Base-by-base conservation (phyloP, 306 rosid genomes). In the Cicer pinnatifidum region DNA sequence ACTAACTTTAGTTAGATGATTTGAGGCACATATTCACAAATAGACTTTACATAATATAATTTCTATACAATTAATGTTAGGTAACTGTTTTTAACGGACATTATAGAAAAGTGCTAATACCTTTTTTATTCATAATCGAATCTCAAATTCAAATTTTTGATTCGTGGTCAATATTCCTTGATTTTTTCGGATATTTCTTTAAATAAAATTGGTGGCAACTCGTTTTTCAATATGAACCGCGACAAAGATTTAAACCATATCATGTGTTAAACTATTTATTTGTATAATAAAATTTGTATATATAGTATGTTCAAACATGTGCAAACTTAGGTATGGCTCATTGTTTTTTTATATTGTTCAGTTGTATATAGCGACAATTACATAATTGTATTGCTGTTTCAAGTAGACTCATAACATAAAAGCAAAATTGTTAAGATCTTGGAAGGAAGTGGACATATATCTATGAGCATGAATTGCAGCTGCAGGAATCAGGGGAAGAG, bases 401-500 rank as follows among this genome's bases (percentile, higher is more conserved):
- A 11, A 33, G 65, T 40, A 53, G 10, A 41, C n/a, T 66, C 63
- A 38, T 35, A 9, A 12, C 73, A 35, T 23, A 1, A 61, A 78
- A 68, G 70, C 9, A 47, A 43, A 65, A 19, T 54, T 62, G 59
- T 53, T 19, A 53, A 70, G 45, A 58, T 67, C 28, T 17, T 47
- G 3, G 3, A 33, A 51, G 41, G 59, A 72, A 57, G 48, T 48
- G 17, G 78, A 52, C 75, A 51, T 19, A 53, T 73, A 64, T n/a
- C 54, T 63, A 62, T 38, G 4, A 28, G 72, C 65, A 54, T 76
- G 80, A 77, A 77, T 47, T 69, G 58, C 64, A 52, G 77, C 13
- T 53, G 83, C 50, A 46, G 53, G 8, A 45, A 11, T 45, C 48
- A 72, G 72, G 62, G 74, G 62, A 60, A 4, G 64, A 20, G 74